Evolutionary conservation across 306 rosid genomes (phyloP), one percentile per base, ranked within the genome.

Genomic region (Hylodesmum podocarpum): DNA sequence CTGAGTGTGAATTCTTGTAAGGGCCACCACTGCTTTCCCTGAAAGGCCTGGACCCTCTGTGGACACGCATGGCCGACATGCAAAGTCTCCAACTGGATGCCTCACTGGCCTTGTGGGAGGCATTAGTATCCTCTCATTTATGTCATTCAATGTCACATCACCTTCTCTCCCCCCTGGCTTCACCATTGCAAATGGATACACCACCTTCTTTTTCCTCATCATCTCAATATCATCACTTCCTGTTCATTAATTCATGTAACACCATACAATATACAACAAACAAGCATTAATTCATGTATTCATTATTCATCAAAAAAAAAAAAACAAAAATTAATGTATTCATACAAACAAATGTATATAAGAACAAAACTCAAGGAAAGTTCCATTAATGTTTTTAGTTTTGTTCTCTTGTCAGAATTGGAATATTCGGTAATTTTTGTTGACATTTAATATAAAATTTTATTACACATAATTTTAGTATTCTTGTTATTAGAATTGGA

Each of bases 81-180:
- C 99, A 57, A 89, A 96, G 78, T 91, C 98, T 1, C 99, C 99
- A 0, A 96, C 97, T 8, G 98, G 98, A 53, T 92, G 99, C 84
- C 87, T 88, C 29, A 92, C 97, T 1, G 99, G 97, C 70, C 96
- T 81, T 22, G 96, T 84, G 13, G 99, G 99, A 1, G 91, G 82
- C 99, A 92, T 96, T 58, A 91, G 40, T 5, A 96, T 96, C 85
- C 94, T 86, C 76, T 96, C 91, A 73, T 96, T 96, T 44, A 96
- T 96, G 83, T 96, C 99, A 78, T 82, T 92, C 78, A 96, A 36
- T n/a, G 99, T 96, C 83, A 92, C 80, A 27, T 96, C 99, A 3
- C 96, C 99, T 64, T 96, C 99, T 29, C 63, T 75, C 0, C 98
- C 99, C 29, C 99, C 99, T 15, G 98, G 96, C 77, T 96, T 96